Conservation (phyloP, 2,329 filamentous ascomycete genomes). For the Pseudogymnoascus sp. region DNA sequence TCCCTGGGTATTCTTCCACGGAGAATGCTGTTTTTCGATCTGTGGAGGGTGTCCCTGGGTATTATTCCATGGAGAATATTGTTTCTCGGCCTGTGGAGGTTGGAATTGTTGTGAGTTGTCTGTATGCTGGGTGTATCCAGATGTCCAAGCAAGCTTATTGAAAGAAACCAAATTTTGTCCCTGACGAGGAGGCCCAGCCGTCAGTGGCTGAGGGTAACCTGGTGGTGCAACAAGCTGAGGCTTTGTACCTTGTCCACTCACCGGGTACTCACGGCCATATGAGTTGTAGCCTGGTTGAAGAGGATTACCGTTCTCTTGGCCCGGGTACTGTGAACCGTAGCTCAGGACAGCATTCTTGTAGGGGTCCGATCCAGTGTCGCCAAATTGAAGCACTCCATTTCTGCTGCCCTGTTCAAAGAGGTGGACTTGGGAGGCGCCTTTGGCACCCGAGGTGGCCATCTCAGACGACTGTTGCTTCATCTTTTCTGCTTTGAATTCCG, state of each 20-base stretch:
- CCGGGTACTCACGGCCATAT: background rate
- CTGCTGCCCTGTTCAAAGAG: background rate
- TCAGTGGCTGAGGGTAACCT: constrained; percentile 27
- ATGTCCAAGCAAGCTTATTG: constrained; percentile 11
- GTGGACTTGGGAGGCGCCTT: background rate
- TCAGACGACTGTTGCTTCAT: background rate
- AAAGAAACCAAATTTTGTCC: constrained; percentile 16
- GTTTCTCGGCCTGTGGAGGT: background rate
- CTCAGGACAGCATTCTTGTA: background rate
- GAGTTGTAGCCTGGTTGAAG: background rate
- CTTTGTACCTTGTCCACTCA: background rate
- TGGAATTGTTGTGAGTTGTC: background rate
- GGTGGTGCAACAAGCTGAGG: constrained; percentile 1
- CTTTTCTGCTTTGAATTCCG: constrained; percentile 18
- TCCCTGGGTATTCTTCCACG: constrained; percentile 7
- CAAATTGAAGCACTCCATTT: background rate
- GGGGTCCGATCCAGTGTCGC: background rate
- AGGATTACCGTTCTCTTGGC: background rate
- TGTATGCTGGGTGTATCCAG: background rate
- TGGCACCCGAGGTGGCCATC: background rate
- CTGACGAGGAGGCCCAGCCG: constrained; percentile 29
- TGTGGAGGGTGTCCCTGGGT: constrained; percentile 1
- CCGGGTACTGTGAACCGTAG: background rate
- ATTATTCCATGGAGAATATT: background rate
- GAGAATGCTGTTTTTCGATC: background rate